These are phyloP conservation scores for Pluteus cervinus DNA, from an alignment of 768 basidiomycete species.

Conservation along the genomic window DNA sequence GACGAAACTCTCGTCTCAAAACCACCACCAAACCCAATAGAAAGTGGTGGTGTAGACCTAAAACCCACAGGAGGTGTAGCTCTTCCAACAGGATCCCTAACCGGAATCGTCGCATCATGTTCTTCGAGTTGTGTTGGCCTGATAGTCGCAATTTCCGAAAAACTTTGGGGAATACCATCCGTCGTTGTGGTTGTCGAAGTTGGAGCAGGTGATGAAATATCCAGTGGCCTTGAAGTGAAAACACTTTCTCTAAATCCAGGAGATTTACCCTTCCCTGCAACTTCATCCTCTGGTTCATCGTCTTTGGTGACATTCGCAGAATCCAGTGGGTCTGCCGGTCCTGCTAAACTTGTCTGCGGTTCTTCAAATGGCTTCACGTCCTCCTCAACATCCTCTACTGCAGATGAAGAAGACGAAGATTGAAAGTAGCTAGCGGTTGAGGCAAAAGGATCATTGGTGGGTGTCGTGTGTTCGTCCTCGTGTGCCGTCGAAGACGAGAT, in stretches of 20 bases:
- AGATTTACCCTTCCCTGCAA: constrained; percentile 12
- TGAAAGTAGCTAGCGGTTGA: no score
- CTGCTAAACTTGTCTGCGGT: no score
- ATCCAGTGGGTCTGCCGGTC: constrained; percentile 43
- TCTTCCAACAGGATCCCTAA: constrained; percentile 5
- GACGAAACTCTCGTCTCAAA: no score
- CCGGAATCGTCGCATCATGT: constrained; percentile 18
- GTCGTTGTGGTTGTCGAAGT: no score
- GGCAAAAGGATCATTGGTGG: constrained; percentile 14
- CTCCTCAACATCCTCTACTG: constrained; percentile 28
- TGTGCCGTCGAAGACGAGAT: constrained; percentile 19
- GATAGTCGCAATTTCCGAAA: constrained; percentile 39
- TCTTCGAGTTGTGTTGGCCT: constrained; percentile 30
- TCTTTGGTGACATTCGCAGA: constrained; percentile 26
- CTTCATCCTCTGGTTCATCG: constrained; percentile 18
- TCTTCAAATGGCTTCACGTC: constrained; percentile 23
- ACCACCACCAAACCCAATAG: no score
- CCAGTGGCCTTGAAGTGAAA: no score
- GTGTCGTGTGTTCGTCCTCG: constrained; percentile 17
- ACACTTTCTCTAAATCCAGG: constrained; percentile 56
- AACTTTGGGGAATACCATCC: constrained; percentile 26
- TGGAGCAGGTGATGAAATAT: no score
- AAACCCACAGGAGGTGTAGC: constrained; percentile 10
- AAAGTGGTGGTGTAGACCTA: no score
- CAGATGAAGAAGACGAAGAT: no score